These are phyloP conservation scores for Echeveria elegans DNA, from an alignment of 164 flowering plant genomes.

Conservation along the genomic window DNA sequence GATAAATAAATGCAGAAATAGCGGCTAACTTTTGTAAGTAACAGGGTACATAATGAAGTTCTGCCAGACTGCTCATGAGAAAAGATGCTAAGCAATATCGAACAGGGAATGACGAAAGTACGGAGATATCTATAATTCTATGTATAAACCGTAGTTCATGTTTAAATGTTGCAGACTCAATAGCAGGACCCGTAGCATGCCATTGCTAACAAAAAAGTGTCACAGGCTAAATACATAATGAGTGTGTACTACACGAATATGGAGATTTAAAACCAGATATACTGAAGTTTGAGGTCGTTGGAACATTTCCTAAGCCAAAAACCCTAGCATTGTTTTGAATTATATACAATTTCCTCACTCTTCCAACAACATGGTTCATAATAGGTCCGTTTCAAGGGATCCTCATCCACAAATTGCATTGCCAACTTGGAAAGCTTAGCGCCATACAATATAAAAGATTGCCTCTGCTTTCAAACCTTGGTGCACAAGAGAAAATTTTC, in stretches of 20 bases:
- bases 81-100: background rate
- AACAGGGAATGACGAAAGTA: too few species aligned
- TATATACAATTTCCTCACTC: background rate
- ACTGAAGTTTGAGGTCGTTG: background rate
- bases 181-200: too few species aligned
- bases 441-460: too few species aligned
- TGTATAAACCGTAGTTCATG: too few species aligned
- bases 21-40: background rate
- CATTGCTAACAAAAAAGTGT: too few species aligned
- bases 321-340: background rate
- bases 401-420: background rate
- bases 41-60: background rate
- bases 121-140: too few species aligned
- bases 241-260: background rate
- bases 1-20: too few species aligned
- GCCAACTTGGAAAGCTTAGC: conserved; percentile 8
- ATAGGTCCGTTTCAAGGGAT: background rate
- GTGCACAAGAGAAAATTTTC: too few species aligned
- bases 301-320: background rate
- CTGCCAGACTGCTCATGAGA: background rate
- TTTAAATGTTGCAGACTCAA: too few species aligned
- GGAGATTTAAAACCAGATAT: background rate
- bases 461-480: too few species aligned
- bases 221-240: too few species aligned
- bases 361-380: background rate